Base-by-base conservation (phyloP, 805 yeast genomes). In the Candida oleophila region DNA sequence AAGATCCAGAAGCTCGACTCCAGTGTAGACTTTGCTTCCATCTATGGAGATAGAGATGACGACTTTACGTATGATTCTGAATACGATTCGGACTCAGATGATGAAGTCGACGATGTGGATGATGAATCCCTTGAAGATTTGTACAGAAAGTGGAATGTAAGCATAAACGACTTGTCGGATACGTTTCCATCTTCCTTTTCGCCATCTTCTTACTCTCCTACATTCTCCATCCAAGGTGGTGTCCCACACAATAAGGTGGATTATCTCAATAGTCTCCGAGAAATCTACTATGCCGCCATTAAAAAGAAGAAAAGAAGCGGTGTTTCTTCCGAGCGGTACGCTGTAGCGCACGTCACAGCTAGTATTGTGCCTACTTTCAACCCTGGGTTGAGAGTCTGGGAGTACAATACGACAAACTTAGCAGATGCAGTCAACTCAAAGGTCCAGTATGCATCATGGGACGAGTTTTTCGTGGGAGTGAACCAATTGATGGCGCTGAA, bases 361-460 rank as follows among this genome's bases (percentile, higher is more conserved):
- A 84, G 91, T 46, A 81, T 89, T 12, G 80, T 89, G 12, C 96
- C 96, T 2, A 89, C 95, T 0, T 89, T 83, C 66, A 87, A 87
- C 53, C 90, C 96, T 3, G 88, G 90, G 3, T 59, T 89, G 50
- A 73, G 96, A 52, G 82, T 89, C 2, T 89, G 95, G 94, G 96
- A 89, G 61, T 89, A 89, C 62, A 89, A 89, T 57, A 77, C 79
- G 33, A 77, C 88, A 0, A 84, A 74, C 1, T 59, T 86, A 40
- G 67, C 61, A n/a, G 55, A 58, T 33, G 34, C 46, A 14, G 19
- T 36, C 14, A 44, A 45, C 9, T 18, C 43, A 16, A 49, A n/a
- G 35, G 42, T 11, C 9, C 52, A 45, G 16, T 66, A 52, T 52
- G 71, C 70, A 49, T 74, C 85, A 4, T 87, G 94, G 94, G 74